phyloP scores from a whole-genome alignment of 2,329 filamentous ascomycete genomes.

The Emergomyces pasteurianus region DNA sequence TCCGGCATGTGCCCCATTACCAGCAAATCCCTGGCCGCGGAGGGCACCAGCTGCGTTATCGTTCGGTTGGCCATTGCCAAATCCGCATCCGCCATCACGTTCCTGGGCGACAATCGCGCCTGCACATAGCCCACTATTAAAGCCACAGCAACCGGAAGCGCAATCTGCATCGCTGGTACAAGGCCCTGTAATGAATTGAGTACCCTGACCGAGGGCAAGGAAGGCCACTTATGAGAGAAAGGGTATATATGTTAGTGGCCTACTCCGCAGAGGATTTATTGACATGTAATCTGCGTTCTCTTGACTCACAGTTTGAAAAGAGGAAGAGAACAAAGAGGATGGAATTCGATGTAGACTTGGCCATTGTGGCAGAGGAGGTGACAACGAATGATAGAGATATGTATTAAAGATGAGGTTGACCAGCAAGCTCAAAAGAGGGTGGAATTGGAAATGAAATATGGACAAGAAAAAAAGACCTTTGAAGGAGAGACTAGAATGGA shows the following conservation, averaged over 20 bases:
- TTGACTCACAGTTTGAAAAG: slow-evolving; percentile 4
- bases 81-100: slow-evolving; percentile 18
- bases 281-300: not conserved
- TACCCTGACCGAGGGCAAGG: slow-evolving; percentile 10
- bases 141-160: slow-evolving; percentile 18
- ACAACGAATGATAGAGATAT: too few relatives aligned
- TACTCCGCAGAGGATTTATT: not conserved
- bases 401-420: not conserved
- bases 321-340: slow-evolving; percentile 1
- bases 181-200: slow-evolving; percentile 19
- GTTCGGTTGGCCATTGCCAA: slow-evolving; percentile 15
- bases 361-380: not conserved
- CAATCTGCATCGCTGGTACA: slow-evolving; percentile 18
- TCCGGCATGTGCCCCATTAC: not conserved
- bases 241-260: not conserved
- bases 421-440: not conserved
- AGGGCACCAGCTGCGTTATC: slow-evolving; percentile 14
- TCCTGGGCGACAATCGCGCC: slow-evolving; percentile 16
- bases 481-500: not conserved
- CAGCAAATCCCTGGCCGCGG: not conserved
- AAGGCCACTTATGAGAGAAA: slow-evolving; percentile 4
- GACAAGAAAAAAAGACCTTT: not conserved
- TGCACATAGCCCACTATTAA: slow-evolving; percentile 17
- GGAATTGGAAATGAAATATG: not conserved
- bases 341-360: not conserved